Evolutionary conservation across 257 asterid genomes (phyloP), one percentile per base, ranked within the genome.

Genomic region (Petunia secreta): DNA sequence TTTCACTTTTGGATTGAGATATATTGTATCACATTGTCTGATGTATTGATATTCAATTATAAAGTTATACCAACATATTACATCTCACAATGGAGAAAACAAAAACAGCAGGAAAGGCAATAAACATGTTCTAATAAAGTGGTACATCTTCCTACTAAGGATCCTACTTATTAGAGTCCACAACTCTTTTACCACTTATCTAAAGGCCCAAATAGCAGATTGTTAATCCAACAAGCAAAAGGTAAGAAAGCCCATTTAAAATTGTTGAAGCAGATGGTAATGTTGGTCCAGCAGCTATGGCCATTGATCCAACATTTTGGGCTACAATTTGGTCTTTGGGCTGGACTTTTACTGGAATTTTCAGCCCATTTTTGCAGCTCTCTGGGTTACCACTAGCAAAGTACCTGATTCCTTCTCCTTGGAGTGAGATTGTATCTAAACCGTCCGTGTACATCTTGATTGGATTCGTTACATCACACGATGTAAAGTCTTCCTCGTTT

Each of bases 401-500:
- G 81, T 76, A 81, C n/a, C 84, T 15, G 73, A 76, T 81, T 76
- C 84, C 84, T 67, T 65, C 84, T 3, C 78, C 81, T 36, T 64
- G 78, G 4, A 81, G 84, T 0, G 81, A 15, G 77, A 81, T 65
- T 36, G 41, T 75, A 64, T 81, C 48, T 5, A 76, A 40, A 14
- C 81, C 84, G 52, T 76, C 44, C 55, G 84, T 76, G 3, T 63
- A 81, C 84, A 81, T 81, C 57, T 37, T 64, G 68, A 81, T 81
- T 3, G 84, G 84, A 34, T 81, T 81, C 0, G 84, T 8, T 41
- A 81, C 41, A 81, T 76, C 78, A 34, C 84, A 81, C 81, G 81
- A 76, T 16, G 37, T n/a, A 55, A 52, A 76, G 6, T 81, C 84
- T 39, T 81, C 78, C 63, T 38, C 63, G 64, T 46, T 81, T 65